Base-by-base conservation (phyloP, 805 yeast species). In the Komagataella mondaviorum region DNA sequence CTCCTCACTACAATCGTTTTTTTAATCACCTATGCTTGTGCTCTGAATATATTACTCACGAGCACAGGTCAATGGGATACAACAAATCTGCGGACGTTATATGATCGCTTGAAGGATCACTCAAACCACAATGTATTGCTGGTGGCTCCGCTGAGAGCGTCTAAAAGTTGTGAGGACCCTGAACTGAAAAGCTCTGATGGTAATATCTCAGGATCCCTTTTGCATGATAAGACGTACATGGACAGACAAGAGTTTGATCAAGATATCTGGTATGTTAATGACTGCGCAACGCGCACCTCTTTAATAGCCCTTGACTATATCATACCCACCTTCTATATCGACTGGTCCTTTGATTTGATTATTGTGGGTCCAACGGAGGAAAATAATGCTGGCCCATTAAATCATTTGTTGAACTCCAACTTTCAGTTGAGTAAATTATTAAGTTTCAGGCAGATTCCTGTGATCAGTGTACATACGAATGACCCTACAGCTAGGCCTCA, bases 351-450 rank as follows among this genome's bases (percentile, higher is more conserved):
- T 51, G 80, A 75, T 61, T 61, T 74, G 55, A 68, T 74, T 44
- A 68, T 75, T 44, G 58, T 71, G 49, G 77, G 78, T 51, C 77
- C 77, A 47, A 69, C 72, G 55, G 73, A 70, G 57, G 75, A 75
- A 52, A 59, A 65, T 50, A 73, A 72, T 57, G 54, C 64, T 49
- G 72, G 76, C 16, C 70, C 74, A 4, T 52, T 55, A 46, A 59
- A 60, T 39, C 63, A 60, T 51, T 48, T 48, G 14, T 45, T 53
- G 7, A 52, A 54, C 10, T 45, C 52, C 12, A 54, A 54, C 14
- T 56, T 58, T 44, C 55, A 52, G 18, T 51, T 56, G 49, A 56
- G 59, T 60, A 56, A 51, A 46, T 48, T 60, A 4, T 57, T 58
- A 4, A 48, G 57, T 44, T 48, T 54, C 24, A 55, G 63, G 46